These are phyloP conservation scores for Sclerotinia borealis DNA, from an alignment of 2,329 filamentous ascomycete species.

Conservation along the genomic window DNA sequence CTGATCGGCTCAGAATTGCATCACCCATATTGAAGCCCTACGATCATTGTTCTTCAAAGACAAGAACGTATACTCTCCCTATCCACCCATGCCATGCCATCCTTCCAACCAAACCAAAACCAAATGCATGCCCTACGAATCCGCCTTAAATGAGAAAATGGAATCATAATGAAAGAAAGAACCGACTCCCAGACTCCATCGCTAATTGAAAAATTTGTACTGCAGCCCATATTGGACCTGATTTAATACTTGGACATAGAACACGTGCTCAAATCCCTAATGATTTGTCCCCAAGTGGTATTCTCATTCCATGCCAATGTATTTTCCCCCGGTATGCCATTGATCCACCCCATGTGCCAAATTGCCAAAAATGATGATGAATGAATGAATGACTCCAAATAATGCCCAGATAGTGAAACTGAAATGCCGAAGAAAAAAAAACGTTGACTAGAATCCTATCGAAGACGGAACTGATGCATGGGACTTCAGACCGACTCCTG, in stretches of 20 bases:
- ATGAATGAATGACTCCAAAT: conserved; percentile 2
- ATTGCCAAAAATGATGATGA: background rate
- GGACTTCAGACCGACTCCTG: too few relatives aligned
- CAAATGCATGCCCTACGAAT: background rate
- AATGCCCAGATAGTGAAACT: background rate
- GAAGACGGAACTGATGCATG: too few relatives aligned
- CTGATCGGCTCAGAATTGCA: too few relatives aligned
- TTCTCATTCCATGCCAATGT: background rate
- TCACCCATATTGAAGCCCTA: too few relatives aligned
- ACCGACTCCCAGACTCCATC: conserved; percentile 2
- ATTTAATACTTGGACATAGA: background rate
- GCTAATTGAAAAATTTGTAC: background rate
- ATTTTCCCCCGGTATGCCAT: background rate
- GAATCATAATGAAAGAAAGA: background rate
- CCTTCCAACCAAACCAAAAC: background rate
- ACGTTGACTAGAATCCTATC: background rate
- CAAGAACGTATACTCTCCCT: too few relatives aligned
- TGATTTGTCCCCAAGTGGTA: background rate
- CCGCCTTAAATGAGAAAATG: background rate
- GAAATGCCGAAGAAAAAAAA: background rate
- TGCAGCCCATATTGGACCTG: background rate
- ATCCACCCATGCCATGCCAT: background rate
- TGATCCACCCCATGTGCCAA: background rate
- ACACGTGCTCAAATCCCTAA: background rate
- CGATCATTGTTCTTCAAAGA: too few relatives aligned